Evolutionary conservation across 495 filamentous ascomycete genomes (phyloP).

Genomic region (Aeminium ludgeri): DNA sequence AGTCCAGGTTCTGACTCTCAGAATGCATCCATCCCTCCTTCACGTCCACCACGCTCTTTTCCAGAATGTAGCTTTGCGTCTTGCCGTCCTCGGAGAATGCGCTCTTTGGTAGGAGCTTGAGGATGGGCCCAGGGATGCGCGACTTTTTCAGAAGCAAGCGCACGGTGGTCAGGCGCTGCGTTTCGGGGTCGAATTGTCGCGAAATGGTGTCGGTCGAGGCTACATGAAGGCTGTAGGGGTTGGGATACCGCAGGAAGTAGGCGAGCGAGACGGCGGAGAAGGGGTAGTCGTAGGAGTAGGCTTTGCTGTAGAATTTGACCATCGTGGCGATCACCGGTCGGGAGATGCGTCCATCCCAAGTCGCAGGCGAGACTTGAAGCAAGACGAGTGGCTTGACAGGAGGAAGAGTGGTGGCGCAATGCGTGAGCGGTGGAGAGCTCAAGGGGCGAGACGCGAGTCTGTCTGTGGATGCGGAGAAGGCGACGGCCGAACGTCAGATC

Average conservation of each 20-base stretch:
- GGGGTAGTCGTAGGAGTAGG: slow-evolving; percentile 78
- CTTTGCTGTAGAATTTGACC: slow-evolving; percentile 80
- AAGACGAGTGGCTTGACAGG: not conserved
- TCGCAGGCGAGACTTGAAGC: not conserved
- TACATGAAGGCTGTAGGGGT: slow-evolving; percentile 90
- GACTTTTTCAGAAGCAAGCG: slow-evolving; percentile 90
- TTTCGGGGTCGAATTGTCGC: slow-evolving; percentile 60
- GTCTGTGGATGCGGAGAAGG: not conserved
- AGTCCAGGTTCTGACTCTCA: slow-evolving; percentile 29
- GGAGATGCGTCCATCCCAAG: too few species aligned
- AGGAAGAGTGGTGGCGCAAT: too few species aligned
- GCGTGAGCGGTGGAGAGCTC: too few species aligned
- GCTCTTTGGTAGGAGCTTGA: slow-evolving; percentile 66
- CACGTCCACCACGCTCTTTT: slow-evolving; percentile 77
- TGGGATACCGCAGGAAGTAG: slow-evolving; percentile 98
- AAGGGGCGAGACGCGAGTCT: not conserved
- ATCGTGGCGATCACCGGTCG: slow-evolving; percentile 21
- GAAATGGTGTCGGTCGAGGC: slow-evolving; percentile 91
- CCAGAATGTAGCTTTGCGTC: slow-evolving; percentile 71
- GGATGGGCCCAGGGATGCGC: slow-evolving; percentile 64
- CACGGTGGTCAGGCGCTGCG: slow-evolving; percentile 68
- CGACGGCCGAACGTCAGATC: not conserved
- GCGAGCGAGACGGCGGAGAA: slow-evolving; percentile 86
- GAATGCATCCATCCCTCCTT: slow-evolving; percentile 58
- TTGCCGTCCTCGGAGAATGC: slow-evolving; percentile 50